Conservation (phyloP, 2,329 filamentous ascomycete species). For the Alternaria gaisen region DNA sequence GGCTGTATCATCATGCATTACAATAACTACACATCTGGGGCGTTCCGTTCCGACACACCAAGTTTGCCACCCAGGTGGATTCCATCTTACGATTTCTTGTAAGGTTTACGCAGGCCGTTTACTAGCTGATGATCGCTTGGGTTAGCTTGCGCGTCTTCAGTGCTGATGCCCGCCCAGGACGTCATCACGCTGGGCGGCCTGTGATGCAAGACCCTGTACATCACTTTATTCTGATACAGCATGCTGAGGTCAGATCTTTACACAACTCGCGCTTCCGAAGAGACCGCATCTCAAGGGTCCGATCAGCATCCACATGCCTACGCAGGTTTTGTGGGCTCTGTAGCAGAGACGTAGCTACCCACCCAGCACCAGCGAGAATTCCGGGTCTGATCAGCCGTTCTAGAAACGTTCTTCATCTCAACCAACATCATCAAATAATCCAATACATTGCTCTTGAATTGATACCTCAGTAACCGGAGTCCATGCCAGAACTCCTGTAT, state of each 20-base stretch:
- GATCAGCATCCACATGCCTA: constrained; percentile 4
- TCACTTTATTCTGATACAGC: constrained; percentile 26
- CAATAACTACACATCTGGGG: constrained; percentile 14
- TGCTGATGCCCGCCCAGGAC: constrained; percentile 14
- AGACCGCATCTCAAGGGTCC: constrained; percentile 4
- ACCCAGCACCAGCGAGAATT: not conserved
- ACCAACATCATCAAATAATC: constrained; percentile 1
- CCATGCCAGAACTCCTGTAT: not conserved
- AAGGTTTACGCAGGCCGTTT: constrained; percentile 9
- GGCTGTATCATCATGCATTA: constrained; percentile 21
- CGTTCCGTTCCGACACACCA: constrained; percentile 10
- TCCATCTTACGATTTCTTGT: constrained; percentile 3
- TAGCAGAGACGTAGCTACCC: constrained; percentile 9
- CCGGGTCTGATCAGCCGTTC: not conserved
- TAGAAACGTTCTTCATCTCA: not conserved
- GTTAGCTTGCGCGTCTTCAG: constrained; percentile 16
- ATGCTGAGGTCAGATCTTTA: constrained; percentile 30
- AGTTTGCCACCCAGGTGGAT: constrained; percentile 4
- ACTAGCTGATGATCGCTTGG: constrained; percentile 13
- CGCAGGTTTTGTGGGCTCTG: not conserved
- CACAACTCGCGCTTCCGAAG: constrained; percentile 20
- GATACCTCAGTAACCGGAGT: not conserved
- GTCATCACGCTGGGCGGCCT: constrained; percentile 27
- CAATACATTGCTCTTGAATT: not conserved
- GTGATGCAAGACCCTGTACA: constrained; percentile 37